Conservation (phyloP, 2,329 filamentous ascomycete genomes). For the Diplocarpon rosae region DNA sequence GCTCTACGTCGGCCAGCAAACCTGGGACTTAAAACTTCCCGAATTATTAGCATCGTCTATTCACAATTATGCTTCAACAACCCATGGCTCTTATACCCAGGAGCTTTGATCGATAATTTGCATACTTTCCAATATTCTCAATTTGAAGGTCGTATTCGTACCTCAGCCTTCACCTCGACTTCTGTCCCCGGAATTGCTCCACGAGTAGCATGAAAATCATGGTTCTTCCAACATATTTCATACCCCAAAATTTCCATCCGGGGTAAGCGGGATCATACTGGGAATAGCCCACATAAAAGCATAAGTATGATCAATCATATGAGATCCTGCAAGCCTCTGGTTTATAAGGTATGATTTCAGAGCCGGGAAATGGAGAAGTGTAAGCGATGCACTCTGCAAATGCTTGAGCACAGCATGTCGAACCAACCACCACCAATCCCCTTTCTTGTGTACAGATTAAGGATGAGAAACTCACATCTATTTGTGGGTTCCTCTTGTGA, state of each 20-base stretch:
- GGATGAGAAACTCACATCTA: no score
- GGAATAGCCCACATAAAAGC: constrained; percentile 70
- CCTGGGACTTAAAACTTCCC: no score
- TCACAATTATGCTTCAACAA: constrained; percentile 17
- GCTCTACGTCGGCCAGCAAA: no score
- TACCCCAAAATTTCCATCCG: constrained; percentile 53
- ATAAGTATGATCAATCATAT: no score
- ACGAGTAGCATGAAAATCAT: constrained; percentile 55
- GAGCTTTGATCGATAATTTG: constrained; percentile 51
- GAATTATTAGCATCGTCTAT: neutral
- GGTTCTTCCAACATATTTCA: constrained; percentile 54
- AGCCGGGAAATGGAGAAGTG: no score
- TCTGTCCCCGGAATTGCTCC: constrained; percentile 56
- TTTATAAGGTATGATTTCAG: no score
- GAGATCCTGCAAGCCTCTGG: no score
- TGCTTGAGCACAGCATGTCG: no score
- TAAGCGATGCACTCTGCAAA: no score
- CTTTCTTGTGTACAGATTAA: no score
- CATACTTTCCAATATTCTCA: constrained; percentile 62
- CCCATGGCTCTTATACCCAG: constrained; percentile 21
- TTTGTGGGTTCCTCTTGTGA: no score
- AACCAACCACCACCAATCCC: no score
- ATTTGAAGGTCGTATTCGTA: constrained; percentile 37
- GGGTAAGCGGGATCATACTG: constrained; percentile 61
- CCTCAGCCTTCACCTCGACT: constrained; percentile 36